These are phyloP conservation scores for Fonsecaea multimorphosa DNA, from an alignment of 2,329 filamentous ascomycete species.

Conservation along the genomic window DNA sequence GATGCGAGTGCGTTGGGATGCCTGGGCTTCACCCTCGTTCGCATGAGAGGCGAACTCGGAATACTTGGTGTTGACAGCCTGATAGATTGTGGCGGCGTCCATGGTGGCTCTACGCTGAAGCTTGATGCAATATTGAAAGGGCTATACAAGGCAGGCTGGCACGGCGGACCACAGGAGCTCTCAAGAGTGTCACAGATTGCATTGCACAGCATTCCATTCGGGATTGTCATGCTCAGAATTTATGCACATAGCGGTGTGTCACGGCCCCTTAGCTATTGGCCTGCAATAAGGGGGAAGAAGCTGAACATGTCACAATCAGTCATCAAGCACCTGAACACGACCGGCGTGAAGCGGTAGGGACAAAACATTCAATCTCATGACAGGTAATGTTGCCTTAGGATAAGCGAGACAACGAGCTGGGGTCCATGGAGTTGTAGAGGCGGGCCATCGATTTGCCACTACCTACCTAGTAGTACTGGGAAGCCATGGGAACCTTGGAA, in stretches of 20 bases:
- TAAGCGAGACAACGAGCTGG: background rate
- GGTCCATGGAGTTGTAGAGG: background rate
- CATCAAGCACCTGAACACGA: background rate
- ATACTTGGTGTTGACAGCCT: slow-evolving; percentile 20
- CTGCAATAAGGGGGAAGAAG: background rate
- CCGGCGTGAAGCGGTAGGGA: background rate
- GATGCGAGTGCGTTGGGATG: slow-evolving; percentile 38
- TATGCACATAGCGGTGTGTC: background rate
- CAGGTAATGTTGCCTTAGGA: background rate
- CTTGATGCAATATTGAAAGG: background rate
- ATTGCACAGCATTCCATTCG: background rate
- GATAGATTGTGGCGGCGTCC: slow-evolving; percentile 19
- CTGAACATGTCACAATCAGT: background rate
- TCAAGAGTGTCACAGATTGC: background rate
- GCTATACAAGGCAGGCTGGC: background rate
- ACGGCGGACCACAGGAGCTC: background rate
- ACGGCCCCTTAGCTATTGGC: background rate
- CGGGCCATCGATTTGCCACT: background rate
- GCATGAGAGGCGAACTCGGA: slow-evolving; percentile 13
- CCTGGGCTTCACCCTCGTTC: background rate
- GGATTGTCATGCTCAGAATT: background rate
- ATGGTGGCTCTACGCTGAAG: background rate
- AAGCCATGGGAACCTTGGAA: background rate
- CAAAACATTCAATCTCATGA: background rate
- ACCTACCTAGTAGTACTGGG: background rate